These are phyloP conservation scores for Erodium maritimum DNA, from an alignment of 345 rosid species.

Conservation along the genomic window DNA sequence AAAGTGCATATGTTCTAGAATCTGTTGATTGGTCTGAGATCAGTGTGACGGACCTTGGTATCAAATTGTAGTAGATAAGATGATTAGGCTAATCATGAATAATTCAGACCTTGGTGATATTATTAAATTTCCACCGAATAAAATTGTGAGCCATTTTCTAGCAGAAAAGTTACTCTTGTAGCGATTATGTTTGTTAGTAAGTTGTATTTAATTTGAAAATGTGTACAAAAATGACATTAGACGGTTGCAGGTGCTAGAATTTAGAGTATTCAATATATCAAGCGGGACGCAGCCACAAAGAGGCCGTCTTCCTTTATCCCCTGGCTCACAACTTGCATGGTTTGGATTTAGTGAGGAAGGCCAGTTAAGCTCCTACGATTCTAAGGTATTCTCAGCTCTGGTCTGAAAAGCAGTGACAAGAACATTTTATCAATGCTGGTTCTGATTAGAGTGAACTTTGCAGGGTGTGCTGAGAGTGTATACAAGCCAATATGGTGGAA, in stretches of 20 bases:
- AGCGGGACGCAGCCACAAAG: conserved; percentile 39
- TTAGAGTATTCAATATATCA: conserved; percentile 48
- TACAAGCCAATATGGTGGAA: conserved; percentile 72
- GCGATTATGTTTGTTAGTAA: neutral
- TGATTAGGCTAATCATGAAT: too few relatives aligned
- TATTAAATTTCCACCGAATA: neutral
- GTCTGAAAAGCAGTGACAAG: neutral
- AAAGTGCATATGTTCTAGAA: neutral
- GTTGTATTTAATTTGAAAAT: neutral
- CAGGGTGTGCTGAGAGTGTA: conserved; percentile 71
- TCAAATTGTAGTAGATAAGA: neutral
- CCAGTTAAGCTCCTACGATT: conserved; percentile 66
- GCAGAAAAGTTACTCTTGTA: neutral
- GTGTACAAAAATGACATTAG: conserved; percentile 1
- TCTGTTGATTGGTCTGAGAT: conserved; percentile 6
- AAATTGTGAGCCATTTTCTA: neutral
- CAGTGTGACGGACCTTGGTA: neutral
- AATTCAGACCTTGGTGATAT: neutral
- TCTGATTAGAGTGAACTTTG: conserved; percentile 10
- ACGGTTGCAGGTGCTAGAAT: conserved; percentile 62
- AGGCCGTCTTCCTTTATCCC: conserved; percentile 72
- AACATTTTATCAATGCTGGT: conserved; percentile 7
- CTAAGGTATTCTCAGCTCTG: conserved; percentile 42
- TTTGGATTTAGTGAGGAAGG: conserved; percentile 92
- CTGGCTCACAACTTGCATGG: conserved; percentile 75